Percentiles rank a stretch among this genome's conserved stretches.
These are phyloP conservation scores for Chytridium lagenaria DNA, from an alignment of 371 early-diverging fungal genomes.

Conservation along the genomic window DNA sequence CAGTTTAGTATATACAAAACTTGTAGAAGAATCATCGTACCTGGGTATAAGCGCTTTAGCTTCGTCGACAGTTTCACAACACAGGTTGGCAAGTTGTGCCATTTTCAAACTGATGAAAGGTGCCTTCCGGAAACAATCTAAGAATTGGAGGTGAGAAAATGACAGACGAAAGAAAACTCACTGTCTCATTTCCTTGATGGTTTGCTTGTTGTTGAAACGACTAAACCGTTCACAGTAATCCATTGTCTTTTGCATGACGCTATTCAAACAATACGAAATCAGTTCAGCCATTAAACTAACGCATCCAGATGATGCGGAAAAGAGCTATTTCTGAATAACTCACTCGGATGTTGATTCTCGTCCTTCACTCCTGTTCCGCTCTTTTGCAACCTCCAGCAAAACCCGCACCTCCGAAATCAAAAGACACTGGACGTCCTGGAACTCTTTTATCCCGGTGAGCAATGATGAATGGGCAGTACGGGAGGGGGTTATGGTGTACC, in stretches of 20 bases:
- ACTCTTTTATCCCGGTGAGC: slow-evolving; percentile 57
- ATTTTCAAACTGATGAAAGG: slow-evolving; percentile 79
- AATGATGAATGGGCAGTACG: not conserved
- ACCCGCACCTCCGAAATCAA: slow-evolving; percentile 85
- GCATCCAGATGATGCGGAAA: not conserved
- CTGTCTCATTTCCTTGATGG: slow-evolving; percentile 83
- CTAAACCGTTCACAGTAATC: slow-evolving; percentile 83
- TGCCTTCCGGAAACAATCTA: slow-evolving; percentile 63
- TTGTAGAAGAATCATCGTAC: too few species aligned
- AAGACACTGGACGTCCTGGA: slow-evolving; percentile 81
- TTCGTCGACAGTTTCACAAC: slow-evolving; percentile 88
- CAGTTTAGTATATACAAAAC: too few species aligned
- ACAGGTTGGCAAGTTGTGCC: slow-evolving; percentile 87
- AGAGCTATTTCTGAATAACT: not conserved
- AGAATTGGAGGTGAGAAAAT: not conserved
- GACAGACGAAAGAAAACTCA: slow-evolving; percentile 51
- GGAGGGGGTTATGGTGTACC: slow-evolving; percentile 2
- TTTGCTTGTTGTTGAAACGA: slow-evolving; percentile 82
- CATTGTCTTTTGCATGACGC: slow-evolving; percentile 77
- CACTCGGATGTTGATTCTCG: slow-evolving; percentile 47
- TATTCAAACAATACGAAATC: slow-evolving; percentile 27
- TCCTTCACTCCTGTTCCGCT: slow-evolving; percentile 59
- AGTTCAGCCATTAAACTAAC: not conserved
- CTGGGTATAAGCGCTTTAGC: slow-evolving; percentile 84
- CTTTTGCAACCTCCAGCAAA: slow-evolving; percentile 68